Evolutionary conservation across 208 protist genomes (phyloP), one percentile per base, ranked within the genome.

Genomic region (Blechomonas ayalai): DNA sequence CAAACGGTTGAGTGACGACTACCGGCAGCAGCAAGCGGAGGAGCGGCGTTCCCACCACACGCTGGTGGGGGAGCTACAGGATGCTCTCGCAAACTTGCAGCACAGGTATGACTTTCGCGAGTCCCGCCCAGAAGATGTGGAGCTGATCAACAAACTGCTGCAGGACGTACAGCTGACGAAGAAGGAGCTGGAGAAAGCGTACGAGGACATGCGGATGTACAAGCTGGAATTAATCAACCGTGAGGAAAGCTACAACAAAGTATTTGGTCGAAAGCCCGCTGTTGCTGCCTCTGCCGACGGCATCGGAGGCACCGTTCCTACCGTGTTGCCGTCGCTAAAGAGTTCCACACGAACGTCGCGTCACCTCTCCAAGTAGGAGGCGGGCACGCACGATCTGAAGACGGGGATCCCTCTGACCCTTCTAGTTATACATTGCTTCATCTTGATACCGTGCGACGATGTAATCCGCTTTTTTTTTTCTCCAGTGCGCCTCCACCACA

Each of bases 171-270:
- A 74, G 19, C 70, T 73, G 22, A 90, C 91, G 47, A 71, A 86
- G 28, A 47, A 61, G 43, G 71, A 55, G n/a, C 59, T 94, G 19
- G 57, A 64, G 36, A 93, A 95, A 57, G 78, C 82, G 7, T 59
- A 82, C 22, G 57, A 90, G 9, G 90, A 97, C 52, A 72, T 97
- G 68, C 84, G 91, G 22, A 59, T 88, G 33, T 97, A 95, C 73
- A 95, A 95, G 62, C 52, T 97, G 29, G 90, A 97, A 52, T 80
- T 97, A 16, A 62, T 92, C 33, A 97, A 97, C 58, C 67, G 90
- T 1, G 95, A 97, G 50, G 89, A 97, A 40, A 97, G 85, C 52
- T 97, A 95, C 70, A 96, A 96, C 56, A 95, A 95, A 35, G 58
- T 92, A 2, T 97, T 97, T 62, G 65, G 74, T 6, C 50, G 94